Evolutionary conservation across 2,329 filamentous ascomycete genomes (phyloP).

Genomic region (Eurotiales sp.): DNA sequence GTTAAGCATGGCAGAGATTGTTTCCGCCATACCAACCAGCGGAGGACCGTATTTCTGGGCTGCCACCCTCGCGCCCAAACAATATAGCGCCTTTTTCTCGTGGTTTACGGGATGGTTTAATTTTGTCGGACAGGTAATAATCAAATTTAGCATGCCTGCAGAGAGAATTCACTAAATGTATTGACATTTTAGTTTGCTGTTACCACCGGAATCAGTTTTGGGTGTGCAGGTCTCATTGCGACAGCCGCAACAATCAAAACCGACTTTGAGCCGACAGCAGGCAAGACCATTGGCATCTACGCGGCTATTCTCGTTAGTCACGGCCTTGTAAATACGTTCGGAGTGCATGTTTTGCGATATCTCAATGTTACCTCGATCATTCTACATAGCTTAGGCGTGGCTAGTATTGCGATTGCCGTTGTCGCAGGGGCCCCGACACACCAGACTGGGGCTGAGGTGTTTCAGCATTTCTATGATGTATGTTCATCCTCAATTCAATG

Average conservation of each 20-base stretch:
- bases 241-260: slow-evolving; percentile 11
- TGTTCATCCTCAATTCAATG: not conserved
- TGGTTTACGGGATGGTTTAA: slow-evolving; percentile 13
- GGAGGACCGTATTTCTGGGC: slow-evolving; percentile 13
- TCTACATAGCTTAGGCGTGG: slow-evolving; percentile 10
- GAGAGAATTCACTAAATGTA: not conserved
- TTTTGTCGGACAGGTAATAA: slow-evolving; percentile 9
- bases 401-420: slow-evolving; percentile 11
- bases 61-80: slow-evolving; percentile 7
- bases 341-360: slow-evolving; percentile 8
- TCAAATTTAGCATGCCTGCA: not conserved
- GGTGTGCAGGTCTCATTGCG: slow-evolving; percentile 7
- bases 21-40: slow-evolving; percentile 10
- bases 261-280: slow-evolving; percentile 1
- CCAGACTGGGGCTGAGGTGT: slow-evolving; percentile 5
- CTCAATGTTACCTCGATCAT: slow-evolving; percentile 11
- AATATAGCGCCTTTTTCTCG: slow-evolving; percentile 6
- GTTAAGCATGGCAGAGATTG: slow-evolving; percentile 12
- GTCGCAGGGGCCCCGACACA: slow-evolving; percentile 11
- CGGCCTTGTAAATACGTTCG: slow-evolving; percentile 11
- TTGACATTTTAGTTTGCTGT: slow-evolving; percentile 7
- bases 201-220: slow-evolving; percentile 14
- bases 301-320: slow-evolving; percentile 13
- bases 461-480: slow-evolving; percentile 14
- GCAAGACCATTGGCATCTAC: slow-evolving; percentile 9